Evolutionary conservation across 345 rosid genomes (phyloP), one percentile per base, ranked within the genome.

Genomic region (Isatis tinctoria): DNA sequence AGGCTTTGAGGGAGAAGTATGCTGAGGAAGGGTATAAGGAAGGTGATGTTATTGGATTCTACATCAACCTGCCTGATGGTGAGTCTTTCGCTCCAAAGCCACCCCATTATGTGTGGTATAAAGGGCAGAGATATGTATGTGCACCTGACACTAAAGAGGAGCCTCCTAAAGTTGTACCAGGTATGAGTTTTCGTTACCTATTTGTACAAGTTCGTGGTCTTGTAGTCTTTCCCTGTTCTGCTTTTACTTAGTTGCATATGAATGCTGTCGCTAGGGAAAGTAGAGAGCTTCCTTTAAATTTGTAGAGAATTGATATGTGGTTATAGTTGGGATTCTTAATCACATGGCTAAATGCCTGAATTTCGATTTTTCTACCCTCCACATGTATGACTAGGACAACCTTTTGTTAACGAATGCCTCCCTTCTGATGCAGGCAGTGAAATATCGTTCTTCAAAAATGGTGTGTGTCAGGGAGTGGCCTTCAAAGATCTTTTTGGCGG

Each of bases 31-130:
- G 99, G 57, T 95, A 92, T 26, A 88, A 85, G 59, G 97, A 95
- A 81, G 93, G 92, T 3, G 97, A 95, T 82, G 93, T 95, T 64
- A 84, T 90, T 72, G 99, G 99, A 10, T 90, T 90, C 76, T 95
- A 90, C 70, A 86, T 95, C 16, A 95, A 82, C 75, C 82, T 95
- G 75, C 97, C 97, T 0, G 99, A 88, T 53, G 99, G 99, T 18
- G 90, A 74, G 16, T 54, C 71, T 1, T 90, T 79, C 59, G 89
- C 91, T 22, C 97, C 97, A 10, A 85, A 87, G 80, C 88, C 88
- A 3, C 93, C 95, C 3, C 88, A 83, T 75, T 82, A 87, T 73
- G 97, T 95, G 67, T 85, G 82, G 84, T 90, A 87, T 80, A 95
- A 87, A 84, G 96, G 97, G 4, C 99, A 95, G 88, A 87, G 97